Base-by-base conservation (phyloP, 2,329 filamentous ascomycete species). In the Samsoniella hepiali region DNA sequence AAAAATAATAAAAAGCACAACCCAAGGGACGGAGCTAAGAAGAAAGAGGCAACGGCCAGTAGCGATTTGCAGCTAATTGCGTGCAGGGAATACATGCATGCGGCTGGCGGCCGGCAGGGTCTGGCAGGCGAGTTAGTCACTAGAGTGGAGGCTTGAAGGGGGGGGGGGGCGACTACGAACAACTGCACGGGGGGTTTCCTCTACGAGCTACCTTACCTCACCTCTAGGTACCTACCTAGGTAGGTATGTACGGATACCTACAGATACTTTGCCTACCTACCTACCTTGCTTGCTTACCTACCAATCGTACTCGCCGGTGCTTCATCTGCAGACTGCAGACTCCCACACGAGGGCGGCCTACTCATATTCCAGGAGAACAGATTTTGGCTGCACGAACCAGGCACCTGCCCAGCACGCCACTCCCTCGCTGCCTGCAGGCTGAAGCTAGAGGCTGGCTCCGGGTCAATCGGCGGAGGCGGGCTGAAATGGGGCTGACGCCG, bases 91-190 rank as follows among this genome's bases (percentile, higher is more conserved):
- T 62, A 62, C 45, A 62, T 34, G 42, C 59, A 40, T 55, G 51
- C 50, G 59, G 59, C 59, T 62, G 59, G 59, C 59, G 59, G 51
- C 59, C 49, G 58, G 58, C 58, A 60, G 58, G 40, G 50, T 42
- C 59, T 55, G 58, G 58, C 49, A 50, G 58, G 44, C 56, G 34
- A 44, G 58, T 61, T 61, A 62, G 59, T 62, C 59, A 62, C 59
- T 13, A 49, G 31, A 62, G 59, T 62, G 59, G 59, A 32, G 51
- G 49, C n/a, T 6, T 38, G 40, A 15, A 45, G 29, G 31, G 55
- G 54, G 36, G 27, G 45, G 47, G 47, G 5, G 45, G 22, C 22
- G 22, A 22, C 22, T 22, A 22, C 22, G 22, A 22, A 22, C 22
- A 22, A 22, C 22, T 22, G 22, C 22, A 22, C 22, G 22, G 22